A percentile compares a stretch with the other conserved stretches of the same genome.
phyloP scores from a whole-genome alignment of 495 filamentous ascomycete species.

The Amorphotheca resinae region DNA sequence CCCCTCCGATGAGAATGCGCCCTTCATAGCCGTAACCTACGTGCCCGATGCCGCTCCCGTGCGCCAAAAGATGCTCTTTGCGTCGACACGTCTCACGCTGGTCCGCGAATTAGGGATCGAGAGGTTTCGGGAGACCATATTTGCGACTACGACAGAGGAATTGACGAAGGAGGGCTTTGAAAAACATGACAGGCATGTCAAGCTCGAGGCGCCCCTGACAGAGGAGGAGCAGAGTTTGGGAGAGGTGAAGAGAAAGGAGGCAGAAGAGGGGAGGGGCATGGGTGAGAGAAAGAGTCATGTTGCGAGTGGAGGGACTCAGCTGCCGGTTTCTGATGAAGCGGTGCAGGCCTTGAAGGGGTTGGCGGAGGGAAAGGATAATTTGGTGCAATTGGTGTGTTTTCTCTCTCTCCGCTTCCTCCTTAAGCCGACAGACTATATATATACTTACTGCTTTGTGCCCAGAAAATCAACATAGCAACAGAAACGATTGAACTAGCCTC shows the following conservation, averaged over 20 bases:
- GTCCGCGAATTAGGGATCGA: conserved; percentile 79
- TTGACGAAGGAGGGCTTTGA: conserved; percentile 60
- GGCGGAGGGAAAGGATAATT: conserved; percentile 31
- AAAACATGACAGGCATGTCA: conserved; percentile 56
- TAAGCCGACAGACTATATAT: background rate
- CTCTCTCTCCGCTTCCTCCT: background rate
- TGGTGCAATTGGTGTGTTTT: conserved; percentile 73
- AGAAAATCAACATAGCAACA: conserved; percentile 62
- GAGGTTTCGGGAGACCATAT: conserved; percentile 65
- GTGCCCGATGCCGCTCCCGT: conserved; percentile 84
- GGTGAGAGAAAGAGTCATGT: conserved; percentile 44
- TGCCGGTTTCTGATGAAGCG: conserved; percentile 57
- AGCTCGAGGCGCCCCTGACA: conserved; percentile 65
- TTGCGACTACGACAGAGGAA: conserved; percentile 65
- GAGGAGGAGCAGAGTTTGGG: conserved; percentile 75
- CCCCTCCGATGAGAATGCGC: conserved; percentile 28
- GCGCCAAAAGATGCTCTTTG: conserved; percentile 92
- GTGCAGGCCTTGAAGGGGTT: conserved; percentile 50
- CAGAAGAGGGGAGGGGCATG: conserved; percentile 63
- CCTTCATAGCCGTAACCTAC: conserved; percentile 72
- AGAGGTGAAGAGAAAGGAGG: conserved; percentile 68
- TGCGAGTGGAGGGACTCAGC: conserved; percentile 35
- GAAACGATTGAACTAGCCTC: conserved; percentile 70
- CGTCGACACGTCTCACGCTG: conserved; percentile 73
- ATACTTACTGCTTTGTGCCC: background rate